These are phyloP conservation scores for Allomyces macrogynus DNA, from an alignment of 192 early-diverging fungal genomes.

Conservation along the genomic window DNA sequence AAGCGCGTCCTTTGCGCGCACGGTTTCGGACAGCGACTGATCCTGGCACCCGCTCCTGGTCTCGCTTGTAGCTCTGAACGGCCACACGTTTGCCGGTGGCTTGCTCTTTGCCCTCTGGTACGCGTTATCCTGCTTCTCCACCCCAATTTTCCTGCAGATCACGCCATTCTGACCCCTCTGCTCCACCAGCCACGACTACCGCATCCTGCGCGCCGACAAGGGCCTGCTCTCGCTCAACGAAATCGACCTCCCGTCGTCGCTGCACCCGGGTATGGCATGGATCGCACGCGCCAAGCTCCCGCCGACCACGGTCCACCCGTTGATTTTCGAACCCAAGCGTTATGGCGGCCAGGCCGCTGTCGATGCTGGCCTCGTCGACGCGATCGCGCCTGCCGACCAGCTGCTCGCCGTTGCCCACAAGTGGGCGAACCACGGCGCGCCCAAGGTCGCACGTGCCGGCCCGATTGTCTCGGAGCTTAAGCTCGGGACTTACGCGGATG, in stretches of 20 bases:
- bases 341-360: not conserved
- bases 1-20: no score
- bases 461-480: not conserved
- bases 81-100: not conserved
- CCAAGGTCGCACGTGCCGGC: not conserved
- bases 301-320: not conserved
- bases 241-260: not conserved
- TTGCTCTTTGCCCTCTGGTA: not conserved
- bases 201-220: not conserved
- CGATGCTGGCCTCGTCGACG: not conserved
- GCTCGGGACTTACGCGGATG: not conserved
- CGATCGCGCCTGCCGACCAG: not conserved
- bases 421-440: not conserved
- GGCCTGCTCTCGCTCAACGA: not conserved
- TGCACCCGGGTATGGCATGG: not conserved
- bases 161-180: no score
- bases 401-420: not conserved
- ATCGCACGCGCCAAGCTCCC: not conserved
- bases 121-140: no score
- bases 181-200: not conserved
- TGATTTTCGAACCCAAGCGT: not conserved
- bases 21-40: no score
- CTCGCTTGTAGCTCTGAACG: not conserved
- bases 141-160: no score
- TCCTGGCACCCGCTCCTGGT: no score